Evolutionary conservation across 2,329 filamentous ascomycete species (phyloP).

Genomic region (Penicillium aurantiogriseum): DNA sequence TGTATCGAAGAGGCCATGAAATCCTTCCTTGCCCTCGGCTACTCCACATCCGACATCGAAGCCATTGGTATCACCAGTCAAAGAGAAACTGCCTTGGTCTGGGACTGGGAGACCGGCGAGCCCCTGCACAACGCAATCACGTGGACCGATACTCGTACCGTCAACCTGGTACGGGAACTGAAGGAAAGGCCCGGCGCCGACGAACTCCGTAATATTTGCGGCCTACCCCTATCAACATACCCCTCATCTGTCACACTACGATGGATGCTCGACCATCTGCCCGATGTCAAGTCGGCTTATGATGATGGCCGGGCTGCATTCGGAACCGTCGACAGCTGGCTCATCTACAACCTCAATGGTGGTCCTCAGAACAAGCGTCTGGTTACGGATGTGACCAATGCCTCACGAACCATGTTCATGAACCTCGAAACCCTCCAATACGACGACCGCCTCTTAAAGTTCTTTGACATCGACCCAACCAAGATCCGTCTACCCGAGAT

Average conservation of each 20-base stretch:
- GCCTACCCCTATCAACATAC: conserved; percentile 83
- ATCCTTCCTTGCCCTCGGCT: conserved; percentile 68
- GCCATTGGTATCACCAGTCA: conserved; percentile 86
- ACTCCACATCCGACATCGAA: conserved; percentile 66
- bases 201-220: conserved; percentile 67
- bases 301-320: conserved; percentile 74
- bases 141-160: conserved; percentile 84
- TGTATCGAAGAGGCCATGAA: conserved; percentile 77
- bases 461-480: conserved; percentile 71
- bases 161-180: conserved; percentile 71
- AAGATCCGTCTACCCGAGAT: conserved; percentile 80
- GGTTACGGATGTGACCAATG: conserved; percentile 85
- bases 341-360: conserved; percentile 78
- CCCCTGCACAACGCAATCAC: conserved; percentile 81
- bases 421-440: conserved; percentile 78
- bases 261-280: conserved; percentile 74
- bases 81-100: conserved; percentile 81
- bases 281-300: conserved; percentile 70
- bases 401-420: conserved; percentile 92
- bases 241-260: conserved; percentile 80
- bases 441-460: conserved; percentile 71
- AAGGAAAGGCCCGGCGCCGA: conserved; percentile 67
- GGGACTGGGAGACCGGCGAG: conserved; percentile 78
- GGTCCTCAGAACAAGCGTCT: conserved; percentile 65
- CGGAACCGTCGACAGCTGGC: conserved; percentile 85